Conservation (phyloP, 2,329 filamentous ascomycete genomes). For the Didymella lethalis region DNA sequence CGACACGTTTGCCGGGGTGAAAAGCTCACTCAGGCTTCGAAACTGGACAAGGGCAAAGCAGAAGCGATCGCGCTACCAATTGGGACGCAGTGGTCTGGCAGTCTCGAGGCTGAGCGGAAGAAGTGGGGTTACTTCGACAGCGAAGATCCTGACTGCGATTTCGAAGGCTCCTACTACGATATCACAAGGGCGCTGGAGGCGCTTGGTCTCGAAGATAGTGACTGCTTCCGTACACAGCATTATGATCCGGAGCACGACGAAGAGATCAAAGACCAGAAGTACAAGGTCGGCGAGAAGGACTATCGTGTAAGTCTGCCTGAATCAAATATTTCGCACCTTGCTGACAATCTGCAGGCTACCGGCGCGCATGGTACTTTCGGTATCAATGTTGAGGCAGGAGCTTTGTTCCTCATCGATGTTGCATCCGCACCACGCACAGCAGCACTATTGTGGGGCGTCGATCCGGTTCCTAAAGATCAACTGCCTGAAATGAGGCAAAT, state of each 20-base stretch:
- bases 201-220: slow-evolving; percentile 7
- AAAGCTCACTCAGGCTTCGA: slow-evolving; percentile 17
- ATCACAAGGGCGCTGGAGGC: slow-evolving; percentile 8
- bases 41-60: slow-evolving; percentile 13
- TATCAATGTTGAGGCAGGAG: slow-evolving; percentile 20
- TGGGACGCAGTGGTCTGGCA: slow-evolving; percentile 9
- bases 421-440: slow-evolving; percentile 5
- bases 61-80: not conserved
- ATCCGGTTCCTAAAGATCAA: not conserved
- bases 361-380: slow-evolving; percentile 13
- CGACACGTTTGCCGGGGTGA: slow-evolving; percentile 17
- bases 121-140: slow-evolving; percentile 21
- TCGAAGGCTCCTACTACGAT: slow-evolving; percentile 8
- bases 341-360: slow-evolving; percentile 10
- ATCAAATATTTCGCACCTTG: not conserved
- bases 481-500: slow-evolving; percentile 15
- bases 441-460: slow-evolving; percentile 1
- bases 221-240: slow-evolving; percentile 12
- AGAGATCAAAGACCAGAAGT: slow-evolving; percentile 12
- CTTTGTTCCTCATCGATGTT: slow-evolving; percentile 18
- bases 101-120: slow-evolving; percentile 14
- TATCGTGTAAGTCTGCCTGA: slow-evolving; percentile 5
- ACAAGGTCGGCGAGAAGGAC: slow-evolving; percentile 7
- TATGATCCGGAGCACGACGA: slow-evolving; percentile 6
- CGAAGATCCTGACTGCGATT: slow-evolving; percentile 10